Base-by-base conservation (phyloP, 2,329 filamentous ascomycete species). In the Apiospora rasikravindrae region DNA sequence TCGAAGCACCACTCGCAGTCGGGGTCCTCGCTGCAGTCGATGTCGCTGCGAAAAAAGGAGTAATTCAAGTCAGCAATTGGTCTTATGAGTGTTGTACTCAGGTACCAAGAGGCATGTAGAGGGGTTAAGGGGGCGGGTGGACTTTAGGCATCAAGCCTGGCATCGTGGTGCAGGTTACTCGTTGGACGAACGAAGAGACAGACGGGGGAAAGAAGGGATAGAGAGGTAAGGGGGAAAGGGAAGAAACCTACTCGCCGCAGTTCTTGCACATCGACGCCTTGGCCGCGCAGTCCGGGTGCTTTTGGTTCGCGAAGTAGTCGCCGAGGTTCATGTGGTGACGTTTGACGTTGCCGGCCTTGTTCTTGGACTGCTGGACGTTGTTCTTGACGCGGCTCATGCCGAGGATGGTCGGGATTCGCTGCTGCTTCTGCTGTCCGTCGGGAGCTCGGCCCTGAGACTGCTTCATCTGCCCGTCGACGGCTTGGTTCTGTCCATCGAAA, bases 1-100 rank as follows among this genome's bases (percentile, higher is more conserved):
- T 70, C 71, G 47, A 71, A 74, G 71, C 78, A 80, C 77, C 78
- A 79, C 70, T 80, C 78, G 71, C 78, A 80, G 2, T 66, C 68
- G n/a, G 76, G 74, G 64, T 79, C 70, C 3, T 76, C 77, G 71
- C 77, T 71, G 72, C 78, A 79, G 53, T 77, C 68, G 75, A 80
- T 76, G 69, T 80, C 76, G 1, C 77, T 78, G 40, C 40, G 2
- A 29, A 26, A 29, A n/a, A 64, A n/a, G 8, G 3, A 8, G 51
- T 8, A 11, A 29, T 16, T 10, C 26, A 57, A 19, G 26, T 53
- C 24, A 53, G 14, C 14, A 33, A 24, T 13, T 1, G n/a, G 8
- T 53, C 51, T 33, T 26, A 22, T 24, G 22, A 6, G 47, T 57
- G 49, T 19, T 26, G 24, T 49, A 24, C 22, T 22, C 22, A n/a